Evolutionary conservation across 257 asterid genomes (phyloP).

Genomic region (Solanum chaucha): DNA sequence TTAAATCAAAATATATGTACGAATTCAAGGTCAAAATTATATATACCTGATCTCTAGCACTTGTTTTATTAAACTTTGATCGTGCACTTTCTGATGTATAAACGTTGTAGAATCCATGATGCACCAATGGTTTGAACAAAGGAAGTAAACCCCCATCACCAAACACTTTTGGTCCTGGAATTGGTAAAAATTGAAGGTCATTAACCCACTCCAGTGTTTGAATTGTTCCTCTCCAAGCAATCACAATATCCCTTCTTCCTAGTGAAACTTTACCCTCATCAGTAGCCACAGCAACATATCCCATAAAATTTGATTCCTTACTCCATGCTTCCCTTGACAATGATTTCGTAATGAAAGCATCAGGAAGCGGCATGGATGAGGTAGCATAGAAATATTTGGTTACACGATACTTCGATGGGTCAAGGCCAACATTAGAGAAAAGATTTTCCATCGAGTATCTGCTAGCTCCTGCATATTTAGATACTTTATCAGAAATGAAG

Average conservation of each 20-base stretch:
- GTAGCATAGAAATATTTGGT: slow-evolving; percentile 70
- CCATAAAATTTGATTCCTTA: slow-evolving; percentile 84
- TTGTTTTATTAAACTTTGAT: slow-evolving; percentile 43
- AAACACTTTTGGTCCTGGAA: slow-evolving; percentile 46
- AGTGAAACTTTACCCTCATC: slow-evolving; percentile 50
- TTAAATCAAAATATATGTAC: too few species aligned
- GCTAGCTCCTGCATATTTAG: slow-evolving; percentile 69
- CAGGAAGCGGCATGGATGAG: slow-evolving; percentile 44
- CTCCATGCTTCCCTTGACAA: slow-evolving; percentile 73
- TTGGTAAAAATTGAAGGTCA: slow-evolving; percentile 43
- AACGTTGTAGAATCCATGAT: not conserved
- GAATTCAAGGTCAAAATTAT: not conserved
- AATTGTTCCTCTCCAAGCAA: slow-evolving; percentile 81
- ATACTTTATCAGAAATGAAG: slow-evolving; percentile 44
- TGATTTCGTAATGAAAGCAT: slow-evolving; percentile 55
- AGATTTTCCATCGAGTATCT: slow-evolving; percentile 32
- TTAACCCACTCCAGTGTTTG: slow-evolving; percentile 58
- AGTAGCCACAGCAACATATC: slow-evolving; percentile 76
- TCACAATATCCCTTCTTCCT: slow-evolving; percentile 72
- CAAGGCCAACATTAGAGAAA: slow-evolving; percentile 44
- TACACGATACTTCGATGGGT: slow-evolving; percentile 39
- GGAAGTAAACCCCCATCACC: slow-evolving; percentile 55
- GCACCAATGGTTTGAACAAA: slow-evolving; percentile 3
- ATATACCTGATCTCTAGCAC: slow-evolving; percentile 67
- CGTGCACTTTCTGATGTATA: slow-evolving; percentile 59